Conservation (phyloP, 352 stramenopile species). For the Globisporangium recalcitrans region DNA sequence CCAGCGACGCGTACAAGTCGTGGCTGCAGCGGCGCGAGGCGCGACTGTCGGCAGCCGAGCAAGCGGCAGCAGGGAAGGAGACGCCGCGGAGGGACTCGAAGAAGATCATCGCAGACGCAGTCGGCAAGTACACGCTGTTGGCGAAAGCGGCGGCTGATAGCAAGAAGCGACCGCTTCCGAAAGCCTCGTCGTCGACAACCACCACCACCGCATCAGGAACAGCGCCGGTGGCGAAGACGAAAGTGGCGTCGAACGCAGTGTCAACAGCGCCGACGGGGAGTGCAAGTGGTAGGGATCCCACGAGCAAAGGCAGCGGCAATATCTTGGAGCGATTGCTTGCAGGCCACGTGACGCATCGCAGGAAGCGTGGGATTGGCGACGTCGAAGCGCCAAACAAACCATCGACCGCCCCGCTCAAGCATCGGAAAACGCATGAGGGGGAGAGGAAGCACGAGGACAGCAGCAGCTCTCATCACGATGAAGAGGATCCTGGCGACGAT, state of each 20-base stretch:
- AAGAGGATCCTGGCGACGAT: not conserved
- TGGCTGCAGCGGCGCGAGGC: conserved; percentile 9
- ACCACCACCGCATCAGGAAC: not conserved
- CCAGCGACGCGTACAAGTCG: conserved; percentile 10
- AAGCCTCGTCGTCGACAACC: not conserved
- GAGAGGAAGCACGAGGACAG: conserved; percentile 2
- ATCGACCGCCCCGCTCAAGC: conserved; percentile 9
- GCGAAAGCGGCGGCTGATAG: not conserved
- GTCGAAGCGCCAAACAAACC: conserved; percentile 16
- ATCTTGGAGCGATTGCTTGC: conserved; percentile 1
- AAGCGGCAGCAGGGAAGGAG: not conserved
- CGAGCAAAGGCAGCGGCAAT: not conserved
- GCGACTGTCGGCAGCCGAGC: not conserved
- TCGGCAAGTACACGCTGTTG: conserved; percentile 1
- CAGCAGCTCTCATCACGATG: not conserved
- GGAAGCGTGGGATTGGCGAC: conserved; percentile 14
- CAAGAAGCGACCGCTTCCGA: conserved; percentile 10
- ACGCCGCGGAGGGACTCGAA: conserved; percentile 3
- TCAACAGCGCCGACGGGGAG: not conserved
- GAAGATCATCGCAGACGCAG: conserved; percentile 4
- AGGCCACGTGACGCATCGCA: conserved; percentile 1
- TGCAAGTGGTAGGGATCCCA: not conserved
- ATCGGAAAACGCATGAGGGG: conserved; percentile 13
- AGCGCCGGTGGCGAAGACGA: not conserved
- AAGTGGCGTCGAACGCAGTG: not conserved